Evolutionary conservation across 129 eudicot species (phyloP).

Genomic region (Pseudognaphalium luteoalbum): DNA sequence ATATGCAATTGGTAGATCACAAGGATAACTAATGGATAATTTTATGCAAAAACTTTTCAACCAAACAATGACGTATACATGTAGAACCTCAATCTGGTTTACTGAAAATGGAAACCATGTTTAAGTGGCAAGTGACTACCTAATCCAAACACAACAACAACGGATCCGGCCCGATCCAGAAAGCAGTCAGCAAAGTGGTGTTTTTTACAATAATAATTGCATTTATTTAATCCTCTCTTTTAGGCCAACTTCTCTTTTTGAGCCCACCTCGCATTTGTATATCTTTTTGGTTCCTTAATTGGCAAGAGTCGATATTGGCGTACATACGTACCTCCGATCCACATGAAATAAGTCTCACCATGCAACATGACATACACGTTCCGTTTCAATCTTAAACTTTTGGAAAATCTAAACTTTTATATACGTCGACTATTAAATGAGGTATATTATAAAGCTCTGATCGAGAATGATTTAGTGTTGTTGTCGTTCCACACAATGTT

Average conservation of each 20-base stretch:
- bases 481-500: too few relatives aligned
- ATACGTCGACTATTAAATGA: not conserved
- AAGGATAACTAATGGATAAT: not conserved
- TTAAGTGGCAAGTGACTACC: constrained; percentile 23
- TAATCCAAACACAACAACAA: constrained; percentile 27
- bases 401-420: not conserved
- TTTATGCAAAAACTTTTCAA: constrained; percentile 26
- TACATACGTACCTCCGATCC: too few relatives aligned
- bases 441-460: too few relatives aligned
- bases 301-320: constrained; percentile 19
- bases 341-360: not conserved
- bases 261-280: constrained; percentile 1
- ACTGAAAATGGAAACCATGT: constrained; percentile 14
- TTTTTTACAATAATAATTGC: constrained; percentile 24
- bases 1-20: too few relatives aligned
- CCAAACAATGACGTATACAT: constrained; percentile 4
- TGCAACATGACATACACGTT: not conserved
- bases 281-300: constrained; percentile 31
- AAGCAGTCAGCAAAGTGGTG: constrained; percentile 29
- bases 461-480: too few relatives aligned
- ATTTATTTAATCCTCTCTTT: constrained; percentile 23
- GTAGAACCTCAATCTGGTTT: not conserved
- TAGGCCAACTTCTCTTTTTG: constrained; percentile 22
- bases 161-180: not conserved
- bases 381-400: not conserved